Conservation (phyloP, 768 basidiomycete genomes). For the Lepiota venenata region DNA sequence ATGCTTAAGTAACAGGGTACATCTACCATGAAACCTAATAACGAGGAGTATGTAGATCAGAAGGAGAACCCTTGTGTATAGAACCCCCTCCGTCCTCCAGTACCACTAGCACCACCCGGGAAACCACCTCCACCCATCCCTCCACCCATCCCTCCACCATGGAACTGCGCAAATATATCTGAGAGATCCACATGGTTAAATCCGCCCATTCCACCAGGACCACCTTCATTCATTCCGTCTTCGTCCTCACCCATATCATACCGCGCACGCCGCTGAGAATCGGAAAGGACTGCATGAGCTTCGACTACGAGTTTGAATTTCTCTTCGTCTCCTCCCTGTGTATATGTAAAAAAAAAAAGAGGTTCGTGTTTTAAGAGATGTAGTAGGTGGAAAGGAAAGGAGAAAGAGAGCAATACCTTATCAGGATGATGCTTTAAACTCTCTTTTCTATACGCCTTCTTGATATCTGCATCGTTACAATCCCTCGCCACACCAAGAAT, state of each 20-base stretch:
- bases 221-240: constrained; percentile 52
- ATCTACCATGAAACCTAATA: too few relatives aligned
- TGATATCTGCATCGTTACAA: constrained; percentile 70
- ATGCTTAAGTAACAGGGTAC: too few relatives aligned
- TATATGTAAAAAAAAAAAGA: neutral
- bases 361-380: neutral
- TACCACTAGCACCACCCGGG: constrained; percentile 23
- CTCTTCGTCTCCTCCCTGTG: constrained; percentile 89
- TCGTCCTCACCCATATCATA: constrained; percentile 86
- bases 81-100: constrained; percentile 9
- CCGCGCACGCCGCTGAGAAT: constrained; percentile 64
- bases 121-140: constrained; percentile 27
- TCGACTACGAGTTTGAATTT: constrained; percentile 91
- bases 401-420: constrained; percentile 44
- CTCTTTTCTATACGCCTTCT: constrained; percentile 88
- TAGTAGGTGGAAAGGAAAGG: constrained; percentile 10
- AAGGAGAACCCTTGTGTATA: too few relatives aligned
- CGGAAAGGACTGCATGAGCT: constrained; percentile 79
- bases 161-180: constrained; percentile 64
- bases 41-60: too few relatives aligned
- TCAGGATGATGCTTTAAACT: constrained; percentile 85
- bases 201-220: constrained; percentile 39
- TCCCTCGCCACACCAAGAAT: constrained; percentile 63
- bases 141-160: constrained; percentile 37
- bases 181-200: constrained; percentile 51